Percentiles rank a stretch among this genome's conserved stretches.
Conservation (phyloP, 768 basidiomycete genomes). For the Mycena olivaceomarginata region DNA sequence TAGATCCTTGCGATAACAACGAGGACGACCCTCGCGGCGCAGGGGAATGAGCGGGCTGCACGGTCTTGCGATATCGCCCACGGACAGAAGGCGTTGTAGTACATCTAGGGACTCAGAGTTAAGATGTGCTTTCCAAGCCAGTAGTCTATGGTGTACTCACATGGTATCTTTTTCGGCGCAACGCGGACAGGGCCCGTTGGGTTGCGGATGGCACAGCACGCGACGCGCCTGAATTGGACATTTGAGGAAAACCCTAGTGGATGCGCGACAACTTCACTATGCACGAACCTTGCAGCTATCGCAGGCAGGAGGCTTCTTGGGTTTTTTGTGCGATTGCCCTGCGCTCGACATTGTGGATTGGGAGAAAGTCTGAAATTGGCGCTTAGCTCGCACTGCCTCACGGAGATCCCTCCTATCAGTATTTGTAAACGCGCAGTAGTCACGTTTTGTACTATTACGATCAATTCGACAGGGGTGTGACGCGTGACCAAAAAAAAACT, state of each 20-base stretch:
- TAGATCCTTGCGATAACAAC: neutral
- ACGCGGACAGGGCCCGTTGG: conserved; percentile 15
- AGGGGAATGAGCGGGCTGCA: neutral
- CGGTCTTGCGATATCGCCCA: neutral
- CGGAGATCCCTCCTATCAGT: neutral
- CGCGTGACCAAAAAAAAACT: too few species aligned
- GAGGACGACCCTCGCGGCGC: neutral
- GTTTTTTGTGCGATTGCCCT: neutral
- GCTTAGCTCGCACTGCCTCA: neutral
- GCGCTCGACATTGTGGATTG: neutral
- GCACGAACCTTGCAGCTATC: conserved; percentile 7
- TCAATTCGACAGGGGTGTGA: too few species aligned
- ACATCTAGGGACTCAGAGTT: neutral
- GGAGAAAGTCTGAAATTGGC: neutral
- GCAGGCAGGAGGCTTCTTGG: conserved; percentile 10
- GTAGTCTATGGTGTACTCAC: neutral
- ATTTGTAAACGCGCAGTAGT: too few species aligned
- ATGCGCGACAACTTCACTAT: neutral
- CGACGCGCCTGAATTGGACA: neutral
- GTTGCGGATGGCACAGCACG: conserved; percentile 22
- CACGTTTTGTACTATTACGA: too few species aligned
- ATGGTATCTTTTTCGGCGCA: conserved; percentile 9
- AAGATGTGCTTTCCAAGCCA: too few species aligned
- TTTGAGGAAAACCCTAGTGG: too few species aligned
- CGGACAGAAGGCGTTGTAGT: conserved; percentile 19